Evolutionary conservation across 1,284 basidiomycete species (phyloP).

Genomic region (Ganoderma lingzhi): DNA sequence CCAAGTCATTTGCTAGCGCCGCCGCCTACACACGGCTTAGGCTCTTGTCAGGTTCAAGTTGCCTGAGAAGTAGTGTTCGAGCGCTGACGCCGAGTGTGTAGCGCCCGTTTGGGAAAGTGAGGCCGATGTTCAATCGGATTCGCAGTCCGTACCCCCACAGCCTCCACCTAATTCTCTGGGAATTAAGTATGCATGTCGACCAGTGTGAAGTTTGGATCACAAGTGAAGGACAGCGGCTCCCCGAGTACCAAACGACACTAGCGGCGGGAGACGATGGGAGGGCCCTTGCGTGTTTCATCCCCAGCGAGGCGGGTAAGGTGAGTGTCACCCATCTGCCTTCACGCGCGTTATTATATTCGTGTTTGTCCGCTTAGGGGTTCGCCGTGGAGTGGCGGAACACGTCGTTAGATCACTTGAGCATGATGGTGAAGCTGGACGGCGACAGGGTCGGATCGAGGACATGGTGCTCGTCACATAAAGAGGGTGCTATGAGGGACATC

Average conservation of each 20-base stretch:
- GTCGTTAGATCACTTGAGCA: neutral
- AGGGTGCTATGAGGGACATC: neutral
- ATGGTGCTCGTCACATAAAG: neutral
- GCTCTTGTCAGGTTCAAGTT: too few species aligned
- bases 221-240: slow-evolving; percentile 18
- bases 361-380: slow-evolving; percentile 5
- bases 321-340: neutral
- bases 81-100: too few species aligned
- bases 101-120: too few species aligned
- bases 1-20: too few species aligned
- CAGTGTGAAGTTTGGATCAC: slow-evolving; percentile 11
- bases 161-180: too few species aligned
- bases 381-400: slow-evolving; percentile 7
- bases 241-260: slow-evolving; percentile 13
- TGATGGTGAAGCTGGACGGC: slow-evolving; percentile 9
- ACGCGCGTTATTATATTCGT: too few species aligned
- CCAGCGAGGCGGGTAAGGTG: slow-evolving; percentile 30
- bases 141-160: too few species aligned
- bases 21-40: too few species aligned
- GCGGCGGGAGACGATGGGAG: slow-evolving; percentile 7
- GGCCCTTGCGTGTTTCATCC: slow-evolving; percentile 21
- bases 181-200: neutral
- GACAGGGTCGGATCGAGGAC: neutral
- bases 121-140: too few species aligned
- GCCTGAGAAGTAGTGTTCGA: too few species aligned